phyloP scores from a whole-genome alignment of 2,329 filamentous ascomycete genomes.

The Clonostachys chloroleuca region DNA sequence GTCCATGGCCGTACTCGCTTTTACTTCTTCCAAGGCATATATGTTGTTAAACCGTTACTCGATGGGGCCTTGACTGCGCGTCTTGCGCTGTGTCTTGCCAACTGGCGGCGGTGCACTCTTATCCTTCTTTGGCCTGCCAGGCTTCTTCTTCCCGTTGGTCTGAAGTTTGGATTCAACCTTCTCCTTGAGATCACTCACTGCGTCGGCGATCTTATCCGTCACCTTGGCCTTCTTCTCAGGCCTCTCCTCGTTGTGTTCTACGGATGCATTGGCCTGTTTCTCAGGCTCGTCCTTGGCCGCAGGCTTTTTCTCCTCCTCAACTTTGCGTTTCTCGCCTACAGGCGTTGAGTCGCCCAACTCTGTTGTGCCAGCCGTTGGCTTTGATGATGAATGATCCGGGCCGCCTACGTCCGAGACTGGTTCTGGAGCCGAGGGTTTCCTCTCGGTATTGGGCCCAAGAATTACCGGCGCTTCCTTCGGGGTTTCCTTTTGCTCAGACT shows the following conservation, averaged over 20 bases:
- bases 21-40: constrained; percentile 4
- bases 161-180: constrained; percentile 7
- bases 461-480: constrained; percentile 11
- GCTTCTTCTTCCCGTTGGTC: constrained; percentile 1
- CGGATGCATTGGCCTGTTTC: background rate
- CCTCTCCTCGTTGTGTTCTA: background rate
- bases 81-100: constrained; percentile 33
- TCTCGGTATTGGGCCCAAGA: background rate
- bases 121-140: constrained; percentile 22
- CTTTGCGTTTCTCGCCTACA: constrained; percentile 32
- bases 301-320: constrained; percentile 16
- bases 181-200: constrained; percentile 21
- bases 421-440: constrained; percentile 7
- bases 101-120: constrained; percentile 24
- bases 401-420: background rate
- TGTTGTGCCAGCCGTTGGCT: background rate
- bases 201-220: constrained; percentile 28
- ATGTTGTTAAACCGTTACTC: background rate
- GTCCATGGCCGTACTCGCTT: too few relatives aligned
- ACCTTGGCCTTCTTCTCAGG: constrained; percentile 16
- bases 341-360: background rate
- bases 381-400: background rate
- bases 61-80: constrained; percentile 33
- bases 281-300: constrained; percentile 5
- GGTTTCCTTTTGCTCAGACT: constrained; percentile 4